Percentiles rank a stretch among this genome's conserved stretches.
Evolutionary conservation across 805 yeast species (phyloP).

Genomic region (Priceomyces carsonii): DNA sequence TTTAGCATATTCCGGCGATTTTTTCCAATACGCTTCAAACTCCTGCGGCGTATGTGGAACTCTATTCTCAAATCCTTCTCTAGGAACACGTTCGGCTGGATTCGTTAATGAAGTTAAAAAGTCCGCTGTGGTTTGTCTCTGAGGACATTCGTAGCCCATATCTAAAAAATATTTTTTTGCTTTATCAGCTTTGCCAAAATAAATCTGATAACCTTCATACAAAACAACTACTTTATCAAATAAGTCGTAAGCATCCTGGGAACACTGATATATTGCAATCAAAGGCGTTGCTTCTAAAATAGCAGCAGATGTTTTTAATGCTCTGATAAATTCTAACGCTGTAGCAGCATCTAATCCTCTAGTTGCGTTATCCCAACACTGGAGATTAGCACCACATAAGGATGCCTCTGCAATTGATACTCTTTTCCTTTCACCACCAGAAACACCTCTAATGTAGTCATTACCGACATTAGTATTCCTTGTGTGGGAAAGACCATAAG

Average conservation of each 20-base stretch:
- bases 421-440: slow-evolving; percentile 87
- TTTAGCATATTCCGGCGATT: slow-evolving; percentile 49
- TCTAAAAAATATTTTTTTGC: slow-evolving; percentile 52
- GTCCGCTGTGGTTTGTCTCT: slow-evolving; percentile 69
- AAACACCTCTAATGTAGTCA: slow-evolving; percentile 68
- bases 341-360: slow-evolving; percentile 86
- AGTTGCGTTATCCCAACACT: slow-evolving; percentile 73
- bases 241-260: slow-evolving; percentile 49
- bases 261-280: slow-evolving; percentile 59
- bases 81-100: slow-evolving; percentile 56
- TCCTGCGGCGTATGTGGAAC: slow-evolving; percentile 59
- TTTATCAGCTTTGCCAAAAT: slow-evolving; percentile 41
- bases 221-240: slow-evolving; percentile 50
- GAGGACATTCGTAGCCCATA: slow-evolving; percentile 65
- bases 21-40: slow-evolving; percentile 60
- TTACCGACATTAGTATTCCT: slow-evolving; percentile 62
- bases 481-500: slow-evolving; percentile 53
- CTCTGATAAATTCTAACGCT: slow-evolving; percentile 71
- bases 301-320: slow-evolving; percentile 62
- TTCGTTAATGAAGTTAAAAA: slow-evolving; percentile 67
- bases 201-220: slow-evolving; percentile 50
- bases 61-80: slow-evolving; percentile 48
- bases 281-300: slow-evolving; percentile 53
- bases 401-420: slow-evolving; percentile 81
- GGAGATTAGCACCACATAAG: slow-evolving; percentile 57